Conservation (phyloP, 805 yeast genomes). For the Yamadazyma tumulicola region DNA sequence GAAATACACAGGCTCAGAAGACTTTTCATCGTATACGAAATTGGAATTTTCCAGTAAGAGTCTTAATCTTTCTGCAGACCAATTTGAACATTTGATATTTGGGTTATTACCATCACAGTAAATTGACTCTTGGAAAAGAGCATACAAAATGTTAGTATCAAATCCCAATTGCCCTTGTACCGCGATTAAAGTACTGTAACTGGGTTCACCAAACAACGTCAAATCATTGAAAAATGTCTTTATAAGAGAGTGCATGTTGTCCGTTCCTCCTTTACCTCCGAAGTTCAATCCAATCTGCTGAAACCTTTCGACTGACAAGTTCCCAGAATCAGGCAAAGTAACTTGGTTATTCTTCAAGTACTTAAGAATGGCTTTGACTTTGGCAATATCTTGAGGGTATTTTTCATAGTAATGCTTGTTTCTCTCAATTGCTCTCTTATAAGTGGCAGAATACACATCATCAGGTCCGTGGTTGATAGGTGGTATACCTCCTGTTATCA, state of each 20-base stretch:
- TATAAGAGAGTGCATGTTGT: constrained; percentile 43
- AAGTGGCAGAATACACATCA: constrained; percentile 49
- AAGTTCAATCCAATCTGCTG: constrained; percentile 51
- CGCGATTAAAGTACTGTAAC: constrained; percentile 31
- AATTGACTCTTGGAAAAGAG: constrained; percentile 57
- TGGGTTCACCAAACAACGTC: constrained; percentile 27
- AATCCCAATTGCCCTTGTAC: constrained; percentile 38
- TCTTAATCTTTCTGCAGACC: constrained; percentile 49
- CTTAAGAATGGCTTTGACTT: constrained; percentile 35
- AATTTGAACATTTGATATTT: constrained; percentile 23
- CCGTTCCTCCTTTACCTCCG: constrained; percentile 52
- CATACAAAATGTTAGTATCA: constrained; percentile 54
- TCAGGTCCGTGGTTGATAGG: constrained; percentile 45
- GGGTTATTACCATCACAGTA: constrained; percentile 42
- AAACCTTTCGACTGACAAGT: constrained; percentile 46
- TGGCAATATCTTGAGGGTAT: constrained; percentile 44
- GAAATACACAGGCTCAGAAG: constrained; percentile 32
- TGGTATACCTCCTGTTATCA: constrained; percentile 59
- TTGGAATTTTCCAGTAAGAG: constrained; percentile 19
- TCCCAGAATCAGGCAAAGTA: constrained; percentile 49
- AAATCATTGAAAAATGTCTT: constrained; percentile 40
- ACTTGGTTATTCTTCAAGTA: constrained; percentile 29
- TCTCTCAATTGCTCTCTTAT: constrained; percentile 43
- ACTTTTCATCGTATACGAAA: constrained; percentile 20
- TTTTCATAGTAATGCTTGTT: constrained; percentile 45